Conservation (phyloP, 345 rosid genomes). For the Moricandia arvensis region DNA sequence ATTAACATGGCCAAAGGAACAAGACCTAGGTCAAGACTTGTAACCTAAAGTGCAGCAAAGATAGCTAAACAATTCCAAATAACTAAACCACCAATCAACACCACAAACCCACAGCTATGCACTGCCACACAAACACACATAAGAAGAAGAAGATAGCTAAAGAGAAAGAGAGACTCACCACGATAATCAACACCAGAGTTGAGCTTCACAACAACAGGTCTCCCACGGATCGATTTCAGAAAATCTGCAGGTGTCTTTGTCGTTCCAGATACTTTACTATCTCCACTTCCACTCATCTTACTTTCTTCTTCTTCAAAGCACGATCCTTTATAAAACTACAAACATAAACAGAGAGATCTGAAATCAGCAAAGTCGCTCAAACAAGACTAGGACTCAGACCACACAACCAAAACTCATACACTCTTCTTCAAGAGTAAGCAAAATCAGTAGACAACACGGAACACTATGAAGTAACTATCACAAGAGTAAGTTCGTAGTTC, state of each 20-base stretch:
- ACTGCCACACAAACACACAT: background rate
- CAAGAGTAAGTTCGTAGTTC: background rate
- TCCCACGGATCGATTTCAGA: slow-evolving; percentile 91
- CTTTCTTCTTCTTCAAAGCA: background rate
- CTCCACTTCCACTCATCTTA: slow-evolving; percentile 64
- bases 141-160: background rate
- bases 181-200: slow-evolving; percentile 94
- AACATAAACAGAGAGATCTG: slow-evolving; percentile 12
- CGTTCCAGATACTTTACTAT: slow-evolving; percentile 49
- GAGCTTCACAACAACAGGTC: slow-evolving; percentile 88
- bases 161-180: slow-evolving; percentile 42
- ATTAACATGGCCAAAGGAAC: background rate
- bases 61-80: background rate
- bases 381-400: background rate
- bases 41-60: background rate
- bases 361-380: background rate
- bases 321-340: background rate
- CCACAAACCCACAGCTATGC: background rate
- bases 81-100: slow-evolving; percentile 1
- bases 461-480: background rate
- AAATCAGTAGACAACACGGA: no score
- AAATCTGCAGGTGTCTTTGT: slow-evolving; percentile 81
- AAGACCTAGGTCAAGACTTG: background rate
- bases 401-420: background rate
- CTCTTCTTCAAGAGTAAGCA: no score